Evolutionary conservation across 768 basidiomycete species (phyloP).

Genomic region (Suillus variegatus): DNA sequence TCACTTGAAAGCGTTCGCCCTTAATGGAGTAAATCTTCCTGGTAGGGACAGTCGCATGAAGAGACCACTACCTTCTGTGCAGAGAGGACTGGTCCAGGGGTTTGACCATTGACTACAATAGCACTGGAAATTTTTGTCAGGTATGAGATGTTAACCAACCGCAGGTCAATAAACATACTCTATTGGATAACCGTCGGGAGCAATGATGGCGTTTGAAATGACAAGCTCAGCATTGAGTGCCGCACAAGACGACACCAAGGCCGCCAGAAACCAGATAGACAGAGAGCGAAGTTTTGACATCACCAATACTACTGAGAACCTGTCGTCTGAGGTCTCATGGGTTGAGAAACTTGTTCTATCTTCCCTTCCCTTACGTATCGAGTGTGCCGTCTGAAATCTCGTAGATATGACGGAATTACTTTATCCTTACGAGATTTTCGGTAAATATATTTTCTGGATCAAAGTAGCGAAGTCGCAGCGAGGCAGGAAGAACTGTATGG

Average conservation of each 20-base stretch:
- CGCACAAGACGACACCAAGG: constrained; percentile 13
- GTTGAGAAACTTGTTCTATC: not conserved
- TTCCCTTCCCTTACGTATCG: not conserved
- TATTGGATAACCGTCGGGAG: constrained; percentile 32
- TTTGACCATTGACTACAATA: constrained; percentile 41
- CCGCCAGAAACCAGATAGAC: not conserved
- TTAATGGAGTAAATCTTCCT: constrained; percentile 10
- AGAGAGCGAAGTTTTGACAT: not conserved
- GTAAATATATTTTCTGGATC: too few species aligned
- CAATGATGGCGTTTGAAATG: constrained; percentile 26
- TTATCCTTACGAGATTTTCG: too few species aligned
- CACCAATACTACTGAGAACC: not conserved
- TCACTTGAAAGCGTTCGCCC: constrained; percentile 34
- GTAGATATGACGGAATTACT: too few species aligned
- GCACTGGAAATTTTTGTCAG: constrained; percentile 14
- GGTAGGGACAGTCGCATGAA: not conserved
- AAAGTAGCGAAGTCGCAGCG: too few species aligned
- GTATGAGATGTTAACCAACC: not conserved
- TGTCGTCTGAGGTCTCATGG: not conserved
- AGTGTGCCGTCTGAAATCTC: too few species aligned
- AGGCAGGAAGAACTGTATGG: too few species aligned
- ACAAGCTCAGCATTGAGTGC: constrained; percentile 22
- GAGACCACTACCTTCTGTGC: constrained; percentile 29
- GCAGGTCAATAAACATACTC: not conserved
- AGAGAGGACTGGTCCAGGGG: constrained; percentile 39